These are phyloP conservation scores for Lactuca saligna DNA, from an alignment of 129 eudicot species.

Conservation along the genomic window DNA sequence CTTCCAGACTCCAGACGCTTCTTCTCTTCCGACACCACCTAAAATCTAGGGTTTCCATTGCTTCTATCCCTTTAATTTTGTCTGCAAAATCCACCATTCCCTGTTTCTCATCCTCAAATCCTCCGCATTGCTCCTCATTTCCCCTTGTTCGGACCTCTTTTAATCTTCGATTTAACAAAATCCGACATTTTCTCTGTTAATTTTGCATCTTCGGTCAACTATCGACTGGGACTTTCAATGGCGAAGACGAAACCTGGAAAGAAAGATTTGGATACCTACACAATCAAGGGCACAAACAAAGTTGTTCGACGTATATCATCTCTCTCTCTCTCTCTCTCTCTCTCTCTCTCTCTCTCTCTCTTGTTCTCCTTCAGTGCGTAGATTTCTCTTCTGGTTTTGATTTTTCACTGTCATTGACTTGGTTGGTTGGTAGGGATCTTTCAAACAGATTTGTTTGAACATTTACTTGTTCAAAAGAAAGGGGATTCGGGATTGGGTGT, in stretches of 20 bases:
- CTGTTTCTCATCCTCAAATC: conserved; percentile 4
- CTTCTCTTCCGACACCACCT: conserved; percentile 22
- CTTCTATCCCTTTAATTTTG: background rate
- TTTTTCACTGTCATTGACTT: conserved; percentile 14
- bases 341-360: background rate
- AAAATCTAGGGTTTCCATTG: conserved; percentile 38
- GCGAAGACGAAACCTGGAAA: conserved; percentile 94
- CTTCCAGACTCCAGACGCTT: conserved; percentile 4
- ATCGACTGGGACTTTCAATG: conserved; percentile 33
- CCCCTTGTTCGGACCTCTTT: background rate
- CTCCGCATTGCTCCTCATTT: conserved; percentile 4
- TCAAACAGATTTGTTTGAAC: background rate
- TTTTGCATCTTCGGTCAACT: background rate
- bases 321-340: conserved; percentile 4
- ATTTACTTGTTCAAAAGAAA: background rate
- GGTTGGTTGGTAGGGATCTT: background rate
- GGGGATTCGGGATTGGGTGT: background rate
- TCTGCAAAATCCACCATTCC: conserved; percentile 1
- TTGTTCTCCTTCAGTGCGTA: background rate
- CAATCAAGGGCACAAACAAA: conserved; percentile 90
- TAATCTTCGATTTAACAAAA: conserved; percentile 33
- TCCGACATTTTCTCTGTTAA: background rate
- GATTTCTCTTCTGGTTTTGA: conserved; percentile 1
- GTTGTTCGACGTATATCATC: conserved; percentile 66
- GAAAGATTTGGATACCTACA: conserved; percentile 84